These are phyloP conservation scores for Claviceps digitariae DNA, from an alignment of 2,329 filamentous ascomycete species.

Conservation along the genomic window DNA sequence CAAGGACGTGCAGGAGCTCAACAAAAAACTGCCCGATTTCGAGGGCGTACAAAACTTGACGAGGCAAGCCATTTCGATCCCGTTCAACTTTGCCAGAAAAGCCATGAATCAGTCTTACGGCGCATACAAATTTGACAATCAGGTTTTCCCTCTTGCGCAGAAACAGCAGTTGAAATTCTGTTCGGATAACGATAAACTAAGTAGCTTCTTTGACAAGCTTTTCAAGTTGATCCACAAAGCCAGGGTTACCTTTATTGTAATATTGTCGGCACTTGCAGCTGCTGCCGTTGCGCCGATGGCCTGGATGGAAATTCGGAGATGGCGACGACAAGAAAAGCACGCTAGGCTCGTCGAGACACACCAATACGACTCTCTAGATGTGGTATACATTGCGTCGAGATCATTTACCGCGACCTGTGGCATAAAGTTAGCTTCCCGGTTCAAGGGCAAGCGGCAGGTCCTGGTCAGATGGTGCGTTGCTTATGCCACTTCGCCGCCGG, in stretches of 20 bases:
- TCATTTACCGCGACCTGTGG: slow-evolving; percentile 63
- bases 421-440: slow-evolving; percentile 52
- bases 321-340: slow-evolving; percentile 57
- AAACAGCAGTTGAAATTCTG: slow-evolving; percentile 82
- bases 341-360: slow-evolving; percentile 51
- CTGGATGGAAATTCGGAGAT: slow-evolving; percentile 66
- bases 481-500: slow-evolving; percentile 73
- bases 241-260: slow-evolving; percentile 61
- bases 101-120: slow-evolving; percentile 59
- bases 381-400: slow-evolving; percentile 74
- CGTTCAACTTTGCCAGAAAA: slow-evolving; percentile 67
- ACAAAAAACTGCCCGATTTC: slow-evolving; percentile 71
- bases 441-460: slow-evolving; percentile 53
- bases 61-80: slow-evolving; percentile 56
- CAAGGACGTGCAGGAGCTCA: slow-evolving; percentile 55
- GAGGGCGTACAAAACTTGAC: slow-evolving; percentile 73
- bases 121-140: slow-evolving; percentile 64
- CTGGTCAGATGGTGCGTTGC: slow-evolving; percentile 72
- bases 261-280: slow-evolving; percentile 58
- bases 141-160: slow-evolving; percentile 66
- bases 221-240: slow-evolving; percentile 53
- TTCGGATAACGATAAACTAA: slow-evolving; percentile 68
- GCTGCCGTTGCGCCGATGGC: slow-evolving; percentile 67
- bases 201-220: slow-evolving; percentile 68
- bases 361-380: slow-evolving; percentile 69